Base-by-base conservation (phyloP, 2,329 filamentous ascomycete genomes). In the Thermothelomyces thermophilus region DNA sequence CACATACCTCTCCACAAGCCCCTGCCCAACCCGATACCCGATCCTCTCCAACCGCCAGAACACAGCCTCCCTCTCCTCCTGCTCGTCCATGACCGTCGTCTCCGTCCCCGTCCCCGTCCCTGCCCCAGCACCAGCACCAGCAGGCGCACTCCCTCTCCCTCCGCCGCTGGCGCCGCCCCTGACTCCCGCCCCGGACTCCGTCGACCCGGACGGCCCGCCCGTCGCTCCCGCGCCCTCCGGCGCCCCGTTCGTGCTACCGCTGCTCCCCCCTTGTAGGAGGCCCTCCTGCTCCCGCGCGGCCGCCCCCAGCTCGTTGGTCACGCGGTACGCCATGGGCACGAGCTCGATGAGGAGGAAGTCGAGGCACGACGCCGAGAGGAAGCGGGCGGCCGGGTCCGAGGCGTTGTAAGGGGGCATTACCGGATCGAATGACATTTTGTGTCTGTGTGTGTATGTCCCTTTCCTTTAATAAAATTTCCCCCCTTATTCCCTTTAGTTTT, bases 341-440 rank as follows among this genome's bases (percentile, higher is more conserved):
- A 98, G 81, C 73, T 98, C 93, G 65, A 97, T 97, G 60, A 98
- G 80, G 50, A 98, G 80, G 60, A 98, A 86, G 69, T 98, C 93
- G 62, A 98, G 82, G 66, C 87, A 90, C 41, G 91, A 93, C 50
- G 85, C 82, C 71, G 80, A 85, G 61, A 96, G 76, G 70, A 90
- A 87, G 53, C 82, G 81, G 51, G 86, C 85, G 52, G 76, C 76
- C 33, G 87, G 86, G 69, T 95, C 89, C 57, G 77, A 78, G 59
- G 82, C 74, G 68, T 84, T 86, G 73, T 80, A 84, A 13, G 82
- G 80, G 2, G 83, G 83, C 62, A 82, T 73, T 40, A 83, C 76
- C 39, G 80, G 70, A 57, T 90, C 85, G 71, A 88, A 86, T 46
- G 86, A 87, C 86, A 89, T 89, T 36, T 51, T 45, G 6, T 20